Conservation (phyloP, 176 grass and related monocot genomes). For the Coix lacrymajobi region DNA sequence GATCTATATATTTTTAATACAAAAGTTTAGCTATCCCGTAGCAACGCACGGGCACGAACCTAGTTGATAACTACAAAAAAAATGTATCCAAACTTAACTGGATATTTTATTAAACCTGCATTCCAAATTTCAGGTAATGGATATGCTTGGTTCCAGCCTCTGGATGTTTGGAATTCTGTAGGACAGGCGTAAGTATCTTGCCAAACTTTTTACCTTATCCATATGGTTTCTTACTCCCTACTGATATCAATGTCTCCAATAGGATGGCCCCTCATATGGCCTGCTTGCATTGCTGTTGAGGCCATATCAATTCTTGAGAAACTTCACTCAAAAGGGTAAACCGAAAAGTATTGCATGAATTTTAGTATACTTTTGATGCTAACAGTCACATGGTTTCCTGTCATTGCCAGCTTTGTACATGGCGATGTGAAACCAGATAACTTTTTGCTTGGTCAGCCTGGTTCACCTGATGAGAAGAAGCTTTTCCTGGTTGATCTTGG, state of each 20-base stretch:
- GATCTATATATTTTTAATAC: too few relatives aligned
- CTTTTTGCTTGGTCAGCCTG: conserved; percentile 87
- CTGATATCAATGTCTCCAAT: conserved; percentile 24
- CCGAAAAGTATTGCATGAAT: not conserved
- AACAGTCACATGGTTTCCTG: not conserved
- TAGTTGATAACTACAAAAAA: conserved; percentile 1
- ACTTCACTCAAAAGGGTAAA: conserved; percentile 85
- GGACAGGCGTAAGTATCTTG: conserved; percentile 60
- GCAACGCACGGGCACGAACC: too few relatives aligned
- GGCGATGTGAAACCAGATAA: conserved; percentile 95
- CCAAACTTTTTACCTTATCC: conserved; percentile 14
- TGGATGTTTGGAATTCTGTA: conserved; percentile 91
- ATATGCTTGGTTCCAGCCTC: conserved; percentile 91
- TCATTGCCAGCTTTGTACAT: conserved; percentile 63
- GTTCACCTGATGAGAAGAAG: conserved; percentile 80
- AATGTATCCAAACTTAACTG: conserved; percentile 7
- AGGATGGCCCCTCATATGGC: conserved; percentile 89
- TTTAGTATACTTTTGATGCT: not conserved
- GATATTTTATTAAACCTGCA: not conserved
- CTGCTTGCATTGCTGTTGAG: conserved; percentile 86
- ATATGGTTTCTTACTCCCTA: conserved; percentile 8
- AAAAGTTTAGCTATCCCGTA: too few relatives aligned
- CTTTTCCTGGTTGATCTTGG: conserved; percentile 93
- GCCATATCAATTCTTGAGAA: conserved; percentile 90
- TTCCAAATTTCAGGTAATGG: conserved; percentile 79